These are phyloP conservation scores for Suillus alpinus DNA, from an alignment of 768 basidiomycete genomes.

Conservation along the genomic window DNA sequence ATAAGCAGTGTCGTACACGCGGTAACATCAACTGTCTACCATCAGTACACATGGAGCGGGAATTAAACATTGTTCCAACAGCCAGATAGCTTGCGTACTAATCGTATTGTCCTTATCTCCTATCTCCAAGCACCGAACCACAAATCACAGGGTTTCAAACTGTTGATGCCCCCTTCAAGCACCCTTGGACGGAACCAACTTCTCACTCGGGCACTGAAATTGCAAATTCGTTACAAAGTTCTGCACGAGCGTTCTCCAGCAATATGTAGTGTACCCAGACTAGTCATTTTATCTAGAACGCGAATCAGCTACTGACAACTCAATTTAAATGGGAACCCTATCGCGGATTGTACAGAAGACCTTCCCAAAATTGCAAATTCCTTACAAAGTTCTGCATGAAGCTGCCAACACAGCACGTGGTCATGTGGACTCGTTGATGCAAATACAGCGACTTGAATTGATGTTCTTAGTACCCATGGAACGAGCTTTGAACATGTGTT, in stretches of 20 bases:
- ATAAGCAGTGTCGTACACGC: background rate
- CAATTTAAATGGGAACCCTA: too few species aligned
- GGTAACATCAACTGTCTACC: background rate
- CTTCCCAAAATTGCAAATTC: background rate
- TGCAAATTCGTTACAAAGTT: background rate
- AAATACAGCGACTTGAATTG: too few species aligned
- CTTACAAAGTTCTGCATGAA: background rate
- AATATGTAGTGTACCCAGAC: background rate
- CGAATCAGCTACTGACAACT: background rate
- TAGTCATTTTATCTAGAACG: background rate
- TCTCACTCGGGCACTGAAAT: background rate
- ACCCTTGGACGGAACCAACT: background rate
- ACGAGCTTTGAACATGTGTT: background rate
- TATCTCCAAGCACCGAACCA: background rate
- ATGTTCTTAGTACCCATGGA: too few species aligned
- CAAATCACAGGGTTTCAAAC: background rate
- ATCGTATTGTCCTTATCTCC: background rate
- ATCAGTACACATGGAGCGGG: background rate
- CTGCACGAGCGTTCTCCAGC: background rate
- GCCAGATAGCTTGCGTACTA: background rate
- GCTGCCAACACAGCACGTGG: too few species aligned
- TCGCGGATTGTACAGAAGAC: too few species aligned
- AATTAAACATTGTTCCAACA: background rate
- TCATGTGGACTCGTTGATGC: too few species aligned
- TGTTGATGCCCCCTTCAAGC: background rate